Evolutionary conservation across 2,329 filamentous ascomycete species (phyloP).

Genomic region (Calonectria hongkongensis): DNA sequence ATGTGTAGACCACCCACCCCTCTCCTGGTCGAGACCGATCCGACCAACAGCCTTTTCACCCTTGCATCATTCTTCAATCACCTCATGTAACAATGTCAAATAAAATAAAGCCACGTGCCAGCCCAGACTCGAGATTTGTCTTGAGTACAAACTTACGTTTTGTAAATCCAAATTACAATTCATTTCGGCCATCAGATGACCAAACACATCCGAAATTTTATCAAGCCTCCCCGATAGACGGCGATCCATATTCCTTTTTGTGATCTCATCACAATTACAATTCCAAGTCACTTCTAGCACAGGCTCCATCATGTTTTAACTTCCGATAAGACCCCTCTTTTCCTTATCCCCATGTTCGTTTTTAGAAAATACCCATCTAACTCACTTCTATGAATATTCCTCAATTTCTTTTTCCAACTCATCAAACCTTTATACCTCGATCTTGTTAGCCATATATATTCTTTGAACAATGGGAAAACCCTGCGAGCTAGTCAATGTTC

Average conservation of each 20-base stretch:
- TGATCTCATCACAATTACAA: background rate
- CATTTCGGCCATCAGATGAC: too few relatives aligned
- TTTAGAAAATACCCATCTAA: too few relatives aligned
- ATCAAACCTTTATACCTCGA: background rate
- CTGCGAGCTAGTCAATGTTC: conserved; percentile 8
- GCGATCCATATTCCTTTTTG: too few relatives aligned
- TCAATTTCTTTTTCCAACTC: too few relatives aligned
- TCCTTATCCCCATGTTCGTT: background rate
- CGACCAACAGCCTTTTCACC: background rate
- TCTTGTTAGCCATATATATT: background rate
- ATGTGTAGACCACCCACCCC: background rate
- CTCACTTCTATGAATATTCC: background rate
- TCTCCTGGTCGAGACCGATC: background rate
- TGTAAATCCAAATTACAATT: background rate
- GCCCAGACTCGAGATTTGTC: background rate
- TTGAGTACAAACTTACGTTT: background rate
- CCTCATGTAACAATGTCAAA: background rate
- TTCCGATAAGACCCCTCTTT: background rate
- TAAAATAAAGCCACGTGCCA: conserved; percentile 3
- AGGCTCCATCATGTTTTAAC: background rate
- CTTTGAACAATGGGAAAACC: conserved; percentile 18
- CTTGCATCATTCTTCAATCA: background rate
- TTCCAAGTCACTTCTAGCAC: background rate
- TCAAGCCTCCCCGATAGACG: too few relatives aligned
- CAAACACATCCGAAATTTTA: too few relatives aligned